phyloP scores from a whole-genome alignment of 2,329 filamentous ascomycete species.

The Arthroderma sp. region DNA sequence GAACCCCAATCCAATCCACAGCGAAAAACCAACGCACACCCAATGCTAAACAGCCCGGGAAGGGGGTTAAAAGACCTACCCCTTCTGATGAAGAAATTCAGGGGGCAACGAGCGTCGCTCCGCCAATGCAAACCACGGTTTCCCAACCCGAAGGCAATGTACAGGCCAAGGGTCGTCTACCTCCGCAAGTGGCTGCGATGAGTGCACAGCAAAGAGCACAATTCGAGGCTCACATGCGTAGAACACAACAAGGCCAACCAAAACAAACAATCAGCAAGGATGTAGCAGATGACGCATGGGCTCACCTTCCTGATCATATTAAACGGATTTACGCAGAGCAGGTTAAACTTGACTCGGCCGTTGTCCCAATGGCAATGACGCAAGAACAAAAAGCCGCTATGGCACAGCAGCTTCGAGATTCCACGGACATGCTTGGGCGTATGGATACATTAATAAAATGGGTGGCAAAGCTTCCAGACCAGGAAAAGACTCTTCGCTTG shows the following conservation, averaged over 20 bases:
- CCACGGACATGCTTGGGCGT: constrained; percentile 29
- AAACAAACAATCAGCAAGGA: constrained; percentile 22
- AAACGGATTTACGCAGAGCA: constrained; percentile 28
- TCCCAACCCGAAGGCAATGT: constrained; percentile 13
- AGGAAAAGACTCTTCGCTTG: constrained; percentile 26
- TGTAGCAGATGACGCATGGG: constrained; percentile 26
- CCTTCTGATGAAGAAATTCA: constrained; percentile 35
- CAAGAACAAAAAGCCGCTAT: constrained; percentile 27
- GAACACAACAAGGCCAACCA: constrained; percentile 17
- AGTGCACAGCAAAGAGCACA: constrained; percentile 29
- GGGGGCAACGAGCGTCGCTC: constrained; percentile 23
- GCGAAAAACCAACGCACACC: constrained; percentile 17
- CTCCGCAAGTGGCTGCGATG: constrained; percentile 27
- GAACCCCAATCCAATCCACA: background rate
- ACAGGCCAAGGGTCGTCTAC: constrained; percentile 16
- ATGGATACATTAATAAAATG: constrained; percentile 31
- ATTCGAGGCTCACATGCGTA: constrained; percentile 23
- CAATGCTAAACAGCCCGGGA: constrained; percentile 21
- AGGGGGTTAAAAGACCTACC: constrained; percentile 29
- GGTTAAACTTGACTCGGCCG: constrained; percentile 18
- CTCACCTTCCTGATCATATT: constrained; percentile 25
- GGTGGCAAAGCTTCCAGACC: constrained; percentile 25
- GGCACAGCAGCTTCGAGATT: constrained; percentile 28
- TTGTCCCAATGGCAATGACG: constrained; percentile 22
- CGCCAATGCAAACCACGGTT: constrained; percentile 13